Conservation (phyloP, 2,329 filamentous ascomycete species). For the Cladosporium austrohemisphaericum region DNA sequence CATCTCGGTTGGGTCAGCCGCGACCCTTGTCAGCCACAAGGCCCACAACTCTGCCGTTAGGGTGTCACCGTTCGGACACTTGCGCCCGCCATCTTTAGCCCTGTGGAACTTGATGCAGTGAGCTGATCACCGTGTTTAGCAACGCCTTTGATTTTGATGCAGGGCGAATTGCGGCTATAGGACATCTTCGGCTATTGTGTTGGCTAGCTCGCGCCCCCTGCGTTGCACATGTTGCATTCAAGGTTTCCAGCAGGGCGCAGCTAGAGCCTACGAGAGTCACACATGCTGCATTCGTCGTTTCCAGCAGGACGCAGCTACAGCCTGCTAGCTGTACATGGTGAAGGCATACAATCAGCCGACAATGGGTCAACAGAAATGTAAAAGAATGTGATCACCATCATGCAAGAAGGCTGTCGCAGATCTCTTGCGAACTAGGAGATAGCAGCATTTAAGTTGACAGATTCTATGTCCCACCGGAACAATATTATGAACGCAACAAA, state of each 20-base stretch:
- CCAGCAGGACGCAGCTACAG: too few species aligned
- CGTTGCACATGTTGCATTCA: too few species aligned
- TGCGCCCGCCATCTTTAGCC: constrained; percentile 3
- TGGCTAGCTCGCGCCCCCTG: neutral
- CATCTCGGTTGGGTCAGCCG: neutral
- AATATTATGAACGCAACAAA: constrained; percentile 34
- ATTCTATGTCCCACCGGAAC: too few species aligned
- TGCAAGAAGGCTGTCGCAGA: too few species aligned
- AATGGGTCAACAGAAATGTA: too few species aligned
- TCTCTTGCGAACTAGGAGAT: too few species aligned
- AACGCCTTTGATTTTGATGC: constrained; percentile 1
- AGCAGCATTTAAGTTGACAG: too few species aligned
- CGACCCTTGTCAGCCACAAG: neutral
- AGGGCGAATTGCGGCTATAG: constrained; percentile 1
- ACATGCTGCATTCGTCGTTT: neutral
- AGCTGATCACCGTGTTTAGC: constrained; percentile 4
- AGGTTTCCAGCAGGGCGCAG: too few species aligned
- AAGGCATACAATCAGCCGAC: too few species aligned
- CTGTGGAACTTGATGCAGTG: neutral
- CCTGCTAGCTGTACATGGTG: too few species aligned
- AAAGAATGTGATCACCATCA: too few species aligned
- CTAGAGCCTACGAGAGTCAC: too few species aligned
- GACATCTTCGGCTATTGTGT: neutral
- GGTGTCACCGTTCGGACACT: neutral
- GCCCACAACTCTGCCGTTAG: constrained; percentile 5